Evolutionary conservation across 2,329 filamentous ascomycete genomes (phyloP).

Genomic region (Neofusicoccum kwambonambiense): DNA sequence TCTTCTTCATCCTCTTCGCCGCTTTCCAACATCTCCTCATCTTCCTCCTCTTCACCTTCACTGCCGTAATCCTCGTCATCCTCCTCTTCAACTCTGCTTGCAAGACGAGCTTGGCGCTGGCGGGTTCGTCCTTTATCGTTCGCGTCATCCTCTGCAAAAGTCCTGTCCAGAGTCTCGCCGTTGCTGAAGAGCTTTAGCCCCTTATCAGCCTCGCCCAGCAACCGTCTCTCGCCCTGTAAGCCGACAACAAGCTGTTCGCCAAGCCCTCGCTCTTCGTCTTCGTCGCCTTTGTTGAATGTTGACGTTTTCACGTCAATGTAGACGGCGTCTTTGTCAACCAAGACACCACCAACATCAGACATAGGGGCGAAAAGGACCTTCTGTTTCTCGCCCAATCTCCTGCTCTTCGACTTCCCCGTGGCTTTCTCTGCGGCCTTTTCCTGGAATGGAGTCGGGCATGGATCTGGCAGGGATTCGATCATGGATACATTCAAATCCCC

Average conservation of each 20-base stretch:
- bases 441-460: slow-evolving; percentile 90
- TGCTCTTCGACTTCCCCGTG: slow-evolving; percentile 75
- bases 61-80: slow-evolving; percentile 51
- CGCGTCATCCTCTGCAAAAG: slow-evolving; percentile 52
- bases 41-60: slow-evolving; percentile 56
- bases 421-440: slow-evolving; percentile 83
- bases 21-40: slow-evolving; percentile 41
- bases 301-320: slow-evolving; percentile 75
- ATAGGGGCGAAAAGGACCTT: slow-evolving; percentile 96
- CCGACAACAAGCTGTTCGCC: slow-evolving; percentile 93
- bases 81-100: slow-evolving; percentile 48
- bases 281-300: slow-evolving; percentile 68
- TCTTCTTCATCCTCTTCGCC: slow-evolving; percentile 51
- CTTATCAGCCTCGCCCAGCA: slow-evolving; percentile 78
- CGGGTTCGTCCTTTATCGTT: slow-evolving; percentile 59
- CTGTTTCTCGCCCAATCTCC: slow-evolving; percentile 90
- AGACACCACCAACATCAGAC: slow-evolving; percentile 93
- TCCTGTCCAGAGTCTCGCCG: slow-evolving; percentile 64
- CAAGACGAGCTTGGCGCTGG: slow-evolving; percentile 51
- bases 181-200: slow-evolving; percentile 84
- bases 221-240: slow-evolving; percentile 75
- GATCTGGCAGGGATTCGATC: slow-evolving; percentile 87
- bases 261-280: slow-evolving; percentile 71
- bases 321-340: slow-evolving; percentile 95
- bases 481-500: slow-evolving; percentile 81